Conservation (phyloP, 2,329 filamentous ascomycete genomes). For the Colletotrichum theobromicola region DNA sequence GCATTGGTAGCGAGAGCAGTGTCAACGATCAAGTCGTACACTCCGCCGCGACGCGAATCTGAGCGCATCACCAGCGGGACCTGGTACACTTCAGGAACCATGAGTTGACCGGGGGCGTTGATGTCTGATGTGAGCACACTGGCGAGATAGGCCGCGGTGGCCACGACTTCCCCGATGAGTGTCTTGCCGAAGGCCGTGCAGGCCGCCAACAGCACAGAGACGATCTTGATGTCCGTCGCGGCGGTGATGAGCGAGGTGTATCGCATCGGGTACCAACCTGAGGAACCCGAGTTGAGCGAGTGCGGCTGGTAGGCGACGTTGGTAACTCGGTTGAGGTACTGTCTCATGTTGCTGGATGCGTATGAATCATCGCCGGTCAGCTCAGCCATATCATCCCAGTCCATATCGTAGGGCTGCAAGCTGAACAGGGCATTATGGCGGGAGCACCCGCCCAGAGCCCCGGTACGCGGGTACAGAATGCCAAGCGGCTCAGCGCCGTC, state of each 20-base stretch:
- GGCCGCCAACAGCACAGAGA: not conserved
- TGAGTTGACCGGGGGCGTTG: not conserved
- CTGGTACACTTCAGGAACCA: not conserved
- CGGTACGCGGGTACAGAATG: not conserved
- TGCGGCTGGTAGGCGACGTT: not conserved
- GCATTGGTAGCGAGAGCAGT: not conserved
- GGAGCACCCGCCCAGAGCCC: not conserved
- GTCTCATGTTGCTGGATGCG: not conserved
- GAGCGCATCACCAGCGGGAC: not conserved
- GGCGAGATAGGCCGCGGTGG: not conserved
- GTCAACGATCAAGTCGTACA: not conserved
- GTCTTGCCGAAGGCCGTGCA: not conserved
- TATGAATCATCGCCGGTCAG: not conserved
- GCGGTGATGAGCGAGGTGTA: not conserved
- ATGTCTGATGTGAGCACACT: not conserved
- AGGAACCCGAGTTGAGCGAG: not conserved
- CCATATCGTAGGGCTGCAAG: not conserved
- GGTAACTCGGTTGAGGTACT: not conserved
- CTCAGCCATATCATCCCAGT: not conserved
- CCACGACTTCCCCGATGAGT: not conserved
- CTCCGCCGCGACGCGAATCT: not conserved
- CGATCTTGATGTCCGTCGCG: not conserved
- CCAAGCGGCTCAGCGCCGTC: not conserved
- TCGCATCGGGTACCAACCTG: not conserved
- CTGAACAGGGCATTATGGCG: not conserved